These are phyloP conservation scores for Fusarium sp. DNA, from an alignment of 2,329 filamentous ascomycete genomes.

Conservation along the genomic window DNA sequence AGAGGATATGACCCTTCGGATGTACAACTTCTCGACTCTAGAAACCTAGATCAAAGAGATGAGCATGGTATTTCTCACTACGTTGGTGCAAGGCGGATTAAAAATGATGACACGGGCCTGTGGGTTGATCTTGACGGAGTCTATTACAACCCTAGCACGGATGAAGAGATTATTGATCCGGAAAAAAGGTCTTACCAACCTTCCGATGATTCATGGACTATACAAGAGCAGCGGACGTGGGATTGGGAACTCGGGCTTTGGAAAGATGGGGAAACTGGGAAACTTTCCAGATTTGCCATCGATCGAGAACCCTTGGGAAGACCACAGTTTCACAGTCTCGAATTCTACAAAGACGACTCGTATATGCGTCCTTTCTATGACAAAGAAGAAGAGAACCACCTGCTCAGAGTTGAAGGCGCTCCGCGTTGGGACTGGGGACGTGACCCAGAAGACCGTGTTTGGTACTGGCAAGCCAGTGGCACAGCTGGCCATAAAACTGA, in stretches of 20 bases:
- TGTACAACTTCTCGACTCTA: neutral
- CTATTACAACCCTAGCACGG: constrained; percentile 15
- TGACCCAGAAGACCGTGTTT: neutral
- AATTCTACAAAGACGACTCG: neutral
- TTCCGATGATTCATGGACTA: constrained; percentile 8
- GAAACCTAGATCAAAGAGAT: constrained; percentile 3
- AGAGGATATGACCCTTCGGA: constrained; percentile 10
- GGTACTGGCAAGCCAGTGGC: constrained; percentile 19
- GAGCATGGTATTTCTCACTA: constrained; percentile 4
- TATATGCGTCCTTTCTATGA: constrained; percentile 11
- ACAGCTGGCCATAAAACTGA: constrained; percentile 13
- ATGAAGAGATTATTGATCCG: constrained; percentile 1
- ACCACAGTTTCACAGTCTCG: neutral
- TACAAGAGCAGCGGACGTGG: constrained; percentile 3
- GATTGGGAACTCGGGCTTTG: constrained; percentile 15
- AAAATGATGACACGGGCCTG: neutral
- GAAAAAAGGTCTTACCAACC: neutral
- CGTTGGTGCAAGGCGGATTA: neutral
- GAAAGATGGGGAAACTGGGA: neutral
- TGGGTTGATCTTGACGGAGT: constrained; percentile 9
- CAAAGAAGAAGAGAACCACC: constrained; percentile 8
- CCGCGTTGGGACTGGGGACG: constrained; percentile 24
- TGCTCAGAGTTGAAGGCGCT: constrained; percentile 1
- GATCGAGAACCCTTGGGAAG: neutral
- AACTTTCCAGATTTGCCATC: constrained; percentile 4